Evolutionary conservation across 495 filamentous ascomycete species (phyloP).

Genomic region (Astrocystis sublimbata): DNA sequence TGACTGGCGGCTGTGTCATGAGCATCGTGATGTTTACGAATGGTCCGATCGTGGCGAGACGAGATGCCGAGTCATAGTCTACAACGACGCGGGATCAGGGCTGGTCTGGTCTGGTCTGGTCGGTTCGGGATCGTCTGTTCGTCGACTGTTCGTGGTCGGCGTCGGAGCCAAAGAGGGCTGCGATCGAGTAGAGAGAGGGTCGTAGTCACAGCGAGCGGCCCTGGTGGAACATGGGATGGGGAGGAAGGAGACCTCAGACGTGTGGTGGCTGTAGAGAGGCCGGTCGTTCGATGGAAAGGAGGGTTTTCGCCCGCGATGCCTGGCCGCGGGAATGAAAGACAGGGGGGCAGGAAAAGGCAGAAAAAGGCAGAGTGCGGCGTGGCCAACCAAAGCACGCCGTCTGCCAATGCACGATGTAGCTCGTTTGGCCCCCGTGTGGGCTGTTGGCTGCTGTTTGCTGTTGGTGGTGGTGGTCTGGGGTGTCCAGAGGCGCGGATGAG

Average conservation of each 20-base stretch:
- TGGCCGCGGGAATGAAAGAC: slow-evolving; percentile 11
- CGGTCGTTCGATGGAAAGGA: slow-evolving; percentile 19
- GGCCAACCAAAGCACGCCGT: slow-evolving; percentile 7
- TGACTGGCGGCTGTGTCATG: slow-evolving; percentile 52
- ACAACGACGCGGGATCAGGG: slow-evolving; percentile 7
- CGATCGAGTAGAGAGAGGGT: neutral
- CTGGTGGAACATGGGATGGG: neutral
- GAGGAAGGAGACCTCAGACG: no score
- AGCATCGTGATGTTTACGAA: slow-evolving; percentile 47
- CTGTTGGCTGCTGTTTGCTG: neutral
- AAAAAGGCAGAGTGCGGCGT: slow-evolving; percentile 12
- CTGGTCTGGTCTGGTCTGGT: no score
- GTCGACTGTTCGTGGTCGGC: neutral
- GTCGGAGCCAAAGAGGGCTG: neutral
- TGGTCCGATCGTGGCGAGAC: slow-evolving; percentile 26
- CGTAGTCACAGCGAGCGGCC: neutral
- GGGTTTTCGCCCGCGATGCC: slow-evolving; percentile 8
- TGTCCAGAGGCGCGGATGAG: neutral
- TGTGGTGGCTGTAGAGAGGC: neutral
- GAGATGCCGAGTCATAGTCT: slow-evolving; percentile 29
- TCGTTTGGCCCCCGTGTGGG: neutral
- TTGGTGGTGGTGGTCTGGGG: neutral
- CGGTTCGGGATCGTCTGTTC: slow-evolving; percentile 19
- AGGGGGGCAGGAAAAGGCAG: no score
- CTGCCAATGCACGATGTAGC: slow-evolving; percentile 6